Conservation (phyloP, 176 grass and related monocot species). For the Avena insularis region DNA sequence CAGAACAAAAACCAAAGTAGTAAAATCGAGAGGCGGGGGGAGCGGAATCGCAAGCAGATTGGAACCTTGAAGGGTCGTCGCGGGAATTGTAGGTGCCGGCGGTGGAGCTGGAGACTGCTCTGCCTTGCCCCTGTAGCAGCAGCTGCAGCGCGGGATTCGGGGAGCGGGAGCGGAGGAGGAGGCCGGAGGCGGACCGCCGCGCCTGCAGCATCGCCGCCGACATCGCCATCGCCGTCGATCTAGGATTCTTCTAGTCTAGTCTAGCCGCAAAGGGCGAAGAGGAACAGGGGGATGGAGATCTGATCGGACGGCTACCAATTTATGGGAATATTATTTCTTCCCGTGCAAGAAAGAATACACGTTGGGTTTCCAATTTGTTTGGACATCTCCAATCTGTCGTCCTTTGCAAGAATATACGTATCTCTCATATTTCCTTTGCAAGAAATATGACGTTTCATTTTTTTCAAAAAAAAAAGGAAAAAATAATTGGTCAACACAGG, state of each 20-base stretch:
- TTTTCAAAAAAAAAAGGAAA: too few relatives aligned
- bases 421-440: too few relatives aligned
- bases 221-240: neutral
- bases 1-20: neutral
- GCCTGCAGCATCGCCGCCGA: constrained; percentile 14
- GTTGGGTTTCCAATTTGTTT: neutral
- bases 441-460: too few relatives aligned
- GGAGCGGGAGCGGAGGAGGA: neutral
- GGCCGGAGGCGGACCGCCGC: neutral
- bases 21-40: too few relatives aligned
- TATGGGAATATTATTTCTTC: neutral
- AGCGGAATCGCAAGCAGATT: too few relatives aligned
- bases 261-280: neutral
- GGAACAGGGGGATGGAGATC: neutral
- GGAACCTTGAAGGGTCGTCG: neutral
- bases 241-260: neutral
- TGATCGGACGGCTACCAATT: neutral
- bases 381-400: too few relatives aligned
- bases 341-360: neutral
- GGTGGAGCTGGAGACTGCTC: neutral
- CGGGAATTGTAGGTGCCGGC: neutral
- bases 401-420: too few relatives aligned
- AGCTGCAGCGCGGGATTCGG: neutral
- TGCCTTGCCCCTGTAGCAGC: neutral
- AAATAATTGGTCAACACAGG: too few relatives aligned